Conservation (phyloP, 2,329 filamentous ascomycete genomes). For the Colletotrichum chrysophilum region DNA sequence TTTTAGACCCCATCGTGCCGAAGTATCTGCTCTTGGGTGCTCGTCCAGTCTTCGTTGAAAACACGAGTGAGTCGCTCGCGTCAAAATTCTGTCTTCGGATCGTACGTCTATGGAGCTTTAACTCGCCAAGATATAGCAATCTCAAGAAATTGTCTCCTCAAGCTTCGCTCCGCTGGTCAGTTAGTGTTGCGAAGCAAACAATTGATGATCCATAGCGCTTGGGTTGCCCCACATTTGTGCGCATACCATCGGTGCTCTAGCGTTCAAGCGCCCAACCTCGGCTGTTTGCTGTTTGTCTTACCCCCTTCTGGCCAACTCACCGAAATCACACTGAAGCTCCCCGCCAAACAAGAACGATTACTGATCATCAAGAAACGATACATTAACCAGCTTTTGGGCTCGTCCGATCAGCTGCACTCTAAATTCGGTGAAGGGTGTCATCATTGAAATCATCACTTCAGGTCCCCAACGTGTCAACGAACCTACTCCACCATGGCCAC, state of each 20-base stretch:
- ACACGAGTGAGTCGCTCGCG: neutral
- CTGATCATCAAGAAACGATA: neutral
- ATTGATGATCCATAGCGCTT: neutral
- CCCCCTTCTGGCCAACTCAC: neutral
- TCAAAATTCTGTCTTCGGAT: neutral
- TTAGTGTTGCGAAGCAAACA: neutral
- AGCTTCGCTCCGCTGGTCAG: neutral
- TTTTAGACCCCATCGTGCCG: neutral
- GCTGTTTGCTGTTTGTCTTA: neutral
- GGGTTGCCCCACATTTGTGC: neutral
- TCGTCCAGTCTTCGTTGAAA: neutral
- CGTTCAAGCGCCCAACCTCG: conserved; percentile 1
- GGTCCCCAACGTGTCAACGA: neutral
- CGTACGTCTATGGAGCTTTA: neutral
- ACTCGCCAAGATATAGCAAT: neutral
- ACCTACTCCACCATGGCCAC: neutral
- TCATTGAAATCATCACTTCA: neutral
- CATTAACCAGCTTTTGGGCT: neutral
- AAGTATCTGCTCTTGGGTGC: neutral
- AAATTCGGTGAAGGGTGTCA: neutral
- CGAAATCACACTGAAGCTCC: neutral
- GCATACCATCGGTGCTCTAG: neutral
- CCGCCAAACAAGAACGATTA: neutral
- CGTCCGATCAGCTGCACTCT: neutral
- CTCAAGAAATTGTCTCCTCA: neutral